These are phyloP conservation scores for Colletotrichum camelliae DNA, from an alignment of 2,329 filamentous ascomycete species.

Conservation along the genomic window DNA sequence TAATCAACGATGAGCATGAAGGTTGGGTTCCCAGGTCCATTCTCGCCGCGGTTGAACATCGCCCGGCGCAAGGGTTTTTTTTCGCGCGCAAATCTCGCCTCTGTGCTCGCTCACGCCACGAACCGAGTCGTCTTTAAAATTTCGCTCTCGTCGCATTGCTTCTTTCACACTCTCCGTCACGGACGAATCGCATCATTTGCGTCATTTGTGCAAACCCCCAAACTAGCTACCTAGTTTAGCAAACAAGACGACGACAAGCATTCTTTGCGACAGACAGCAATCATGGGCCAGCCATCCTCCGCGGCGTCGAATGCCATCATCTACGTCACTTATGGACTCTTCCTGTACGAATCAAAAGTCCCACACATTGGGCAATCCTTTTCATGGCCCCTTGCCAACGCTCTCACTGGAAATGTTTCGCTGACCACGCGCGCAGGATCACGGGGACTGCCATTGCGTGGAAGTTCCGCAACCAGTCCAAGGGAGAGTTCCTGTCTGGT, in stretches of 20 bases:
- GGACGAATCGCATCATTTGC: background rate
- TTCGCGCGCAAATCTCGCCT: constrained; percentile 9
- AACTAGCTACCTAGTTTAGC: too few species aligned
- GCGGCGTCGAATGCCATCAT: constrained; percentile 84
- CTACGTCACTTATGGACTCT: constrained; percentile 78
- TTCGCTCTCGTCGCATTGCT: background rate
- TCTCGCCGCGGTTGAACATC: background rate
- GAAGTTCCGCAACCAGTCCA: constrained; percentile 66
- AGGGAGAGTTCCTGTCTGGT: constrained; percentile 74
- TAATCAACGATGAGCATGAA: background rate
- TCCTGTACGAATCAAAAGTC: constrained; percentile 64
- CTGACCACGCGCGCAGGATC: constrained; percentile 49
- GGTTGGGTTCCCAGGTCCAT: background rate
- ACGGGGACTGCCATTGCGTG: constrained; percentile 66
- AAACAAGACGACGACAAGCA: background rate
- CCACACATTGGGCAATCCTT: background rate
- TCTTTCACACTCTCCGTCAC: background rate
- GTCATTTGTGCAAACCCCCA: background rate
- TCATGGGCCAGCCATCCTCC: constrained; percentile 77
- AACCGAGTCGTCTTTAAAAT: background rate
- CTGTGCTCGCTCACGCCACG: constrained; percentile 6
- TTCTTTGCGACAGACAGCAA: constrained; percentile 9
- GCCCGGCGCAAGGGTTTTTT: background rate
- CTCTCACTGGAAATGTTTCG: background rate
- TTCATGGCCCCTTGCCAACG: background rate